Evolutionary conservation across 2,329 filamentous ascomycete species (phyloP).

Genomic region (Ambrosiella beaveri): DNA sequence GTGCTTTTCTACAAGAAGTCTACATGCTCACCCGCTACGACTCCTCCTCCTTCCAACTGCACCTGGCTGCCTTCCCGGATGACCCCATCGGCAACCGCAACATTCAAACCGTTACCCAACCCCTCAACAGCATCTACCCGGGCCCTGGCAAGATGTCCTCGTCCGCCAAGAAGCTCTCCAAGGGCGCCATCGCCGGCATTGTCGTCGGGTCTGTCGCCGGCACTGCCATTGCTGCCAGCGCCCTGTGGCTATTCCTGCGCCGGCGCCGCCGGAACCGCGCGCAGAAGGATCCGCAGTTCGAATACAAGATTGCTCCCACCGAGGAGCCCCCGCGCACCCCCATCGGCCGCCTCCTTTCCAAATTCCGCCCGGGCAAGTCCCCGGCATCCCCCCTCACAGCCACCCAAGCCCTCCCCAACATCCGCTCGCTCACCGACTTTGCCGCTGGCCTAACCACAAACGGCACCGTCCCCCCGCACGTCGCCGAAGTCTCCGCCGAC

Average conservation of each 20-base stretch:
- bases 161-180: slow-evolving; percentile 20
- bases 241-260: slow-evolving; percentile 21
- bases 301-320: slow-evolving; percentile 14
- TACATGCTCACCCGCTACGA: slow-evolving; percentile 42
- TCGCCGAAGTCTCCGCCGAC: slow-evolving; percentile 7
- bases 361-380: slow-evolving; percentile 17
- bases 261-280: slow-evolving; percentile 20
- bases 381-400: neutral
- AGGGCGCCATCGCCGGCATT: slow-evolving; percentile 26
- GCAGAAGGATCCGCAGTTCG: slow-evolving; percentile 13
- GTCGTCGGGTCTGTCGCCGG: slow-evolving; percentile 27
- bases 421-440: neutral
- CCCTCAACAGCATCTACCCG: slow-evolving; percentile 31
- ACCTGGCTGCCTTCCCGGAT: slow-evolving; percentile 36
- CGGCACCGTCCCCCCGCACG: slow-evolving; percentile 12
- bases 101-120: slow-evolving; percentile 22
- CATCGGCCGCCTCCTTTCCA: slow-evolving; percentile 26
- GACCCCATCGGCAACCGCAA: slow-evolving; percentile 24
- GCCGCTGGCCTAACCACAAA: neutral
- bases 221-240: slow-evolving; percentile 19
- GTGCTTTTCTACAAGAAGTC: slow-evolving; percentile 54
- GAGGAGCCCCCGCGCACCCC: slow-evolving; percentile 21
- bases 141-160: slow-evolving; percentile 17
- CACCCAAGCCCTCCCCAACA: neutral
- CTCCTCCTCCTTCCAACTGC: slow-evolving; percentile 32